Percentiles rank a stretch among this genome's conserved stretches.
Conservation (phyloP, 176 grass and related monocot genomes). For the Stipa capillata region DNA sequence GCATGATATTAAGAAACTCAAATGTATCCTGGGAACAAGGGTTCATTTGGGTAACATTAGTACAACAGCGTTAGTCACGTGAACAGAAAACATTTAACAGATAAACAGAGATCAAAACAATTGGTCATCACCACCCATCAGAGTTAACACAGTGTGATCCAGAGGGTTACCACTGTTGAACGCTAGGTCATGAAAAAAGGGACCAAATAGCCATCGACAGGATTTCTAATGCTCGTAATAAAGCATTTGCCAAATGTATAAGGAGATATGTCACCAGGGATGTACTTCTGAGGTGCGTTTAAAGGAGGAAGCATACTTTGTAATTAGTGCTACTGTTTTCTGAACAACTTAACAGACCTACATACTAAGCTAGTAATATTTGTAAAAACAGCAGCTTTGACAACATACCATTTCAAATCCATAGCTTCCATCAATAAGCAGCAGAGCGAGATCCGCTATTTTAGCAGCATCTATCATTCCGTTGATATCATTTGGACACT, state of each 20-base stretch:
- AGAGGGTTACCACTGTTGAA: neutral
- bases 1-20: slow-evolving; percentile 98
- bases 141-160: too few species aligned
- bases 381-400: slow-evolving; percentile 2
- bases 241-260: neutral
- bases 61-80: too few species aligned
- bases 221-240: neutral
- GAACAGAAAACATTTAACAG: slow-evolving; percentile 4
- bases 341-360: neutral
- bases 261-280: neutral
- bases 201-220: neutral
- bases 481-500: slow-evolving; percentile 96
- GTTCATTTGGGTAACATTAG: slow-evolving; percentile 12
- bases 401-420: slow-evolving; percentile 96
- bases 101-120: neutral
- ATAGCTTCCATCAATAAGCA: slow-evolving; percentile 95
- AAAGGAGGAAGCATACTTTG: neutral
- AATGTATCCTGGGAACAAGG: slow-evolving; percentile 81
- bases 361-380: slow-evolving; percentile 15
- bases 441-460: slow-evolving; percentile 90
- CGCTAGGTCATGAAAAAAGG: neutral
- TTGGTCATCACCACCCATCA: neutral
- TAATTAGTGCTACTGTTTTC: neutral
- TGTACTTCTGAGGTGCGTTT: neutral
- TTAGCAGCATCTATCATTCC: slow-evolving; percentile 99